phyloP scores from a whole-genome alignment of 2,329 filamentous ascomycete genomes.

The Talaromyces sp. region DNA sequence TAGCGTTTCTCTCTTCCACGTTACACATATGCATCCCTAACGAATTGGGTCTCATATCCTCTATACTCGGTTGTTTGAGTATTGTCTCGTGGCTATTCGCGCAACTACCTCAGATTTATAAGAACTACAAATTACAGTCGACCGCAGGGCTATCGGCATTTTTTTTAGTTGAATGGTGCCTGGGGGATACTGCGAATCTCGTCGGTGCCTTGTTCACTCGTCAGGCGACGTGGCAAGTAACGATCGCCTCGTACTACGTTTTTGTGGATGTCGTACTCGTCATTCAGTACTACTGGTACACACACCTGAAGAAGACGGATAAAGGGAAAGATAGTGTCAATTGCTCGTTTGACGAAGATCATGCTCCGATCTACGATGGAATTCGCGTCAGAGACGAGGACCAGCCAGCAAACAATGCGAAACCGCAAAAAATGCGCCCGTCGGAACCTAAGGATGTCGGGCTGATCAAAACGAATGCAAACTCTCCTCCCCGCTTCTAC shows the following conservation, averaged over 20 bases:
- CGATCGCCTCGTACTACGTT: slow-evolving; percentile 64
- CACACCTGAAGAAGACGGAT: slow-evolving; percentile 52
- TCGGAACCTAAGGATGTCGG: slow-evolving; percentile 31
- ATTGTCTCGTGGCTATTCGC: slow-evolving; percentile 68
- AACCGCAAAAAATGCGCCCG: slow-evolving; percentile 6
- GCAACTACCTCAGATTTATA: slow-evolving; percentile 66
- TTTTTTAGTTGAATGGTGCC: slow-evolving; percentile 64
- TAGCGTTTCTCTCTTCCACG: slow-evolving; percentile 55
- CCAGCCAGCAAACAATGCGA: slow-evolving; percentile 19
- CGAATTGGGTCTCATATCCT: slow-evolving; percentile 60
- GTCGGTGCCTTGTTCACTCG: slow-evolving; percentile 61
- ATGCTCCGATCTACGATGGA: slow-evolving; percentile 34
- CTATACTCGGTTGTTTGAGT: slow-evolving; percentile 58
- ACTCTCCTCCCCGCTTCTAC: slow-evolving; percentile 23
- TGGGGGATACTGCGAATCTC: slow-evolving; percentile 63
- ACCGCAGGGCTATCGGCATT: slow-evolving; percentile 64
- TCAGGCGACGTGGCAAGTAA: slow-evolving; percentile 65
- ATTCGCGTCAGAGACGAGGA: slow-evolving; percentile 26
- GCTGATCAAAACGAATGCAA: slow-evolving; percentile 25
- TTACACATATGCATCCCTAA: slow-evolving; percentile 64
- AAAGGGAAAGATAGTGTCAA: slow-evolving; percentile 34
- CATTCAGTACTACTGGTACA: slow-evolving; percentile 65
- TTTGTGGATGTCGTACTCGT: slow-evolving; percentile 62
- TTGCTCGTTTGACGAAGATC: slow-evolving; percentile 26
- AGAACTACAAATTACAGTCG: slow-evolving; percentile 62